These are phyloP conservation scores for Crucibulum laeve DNA, from an alignment of 768 basidiomycete genomes.

Conservation along the genomic window DNA sequence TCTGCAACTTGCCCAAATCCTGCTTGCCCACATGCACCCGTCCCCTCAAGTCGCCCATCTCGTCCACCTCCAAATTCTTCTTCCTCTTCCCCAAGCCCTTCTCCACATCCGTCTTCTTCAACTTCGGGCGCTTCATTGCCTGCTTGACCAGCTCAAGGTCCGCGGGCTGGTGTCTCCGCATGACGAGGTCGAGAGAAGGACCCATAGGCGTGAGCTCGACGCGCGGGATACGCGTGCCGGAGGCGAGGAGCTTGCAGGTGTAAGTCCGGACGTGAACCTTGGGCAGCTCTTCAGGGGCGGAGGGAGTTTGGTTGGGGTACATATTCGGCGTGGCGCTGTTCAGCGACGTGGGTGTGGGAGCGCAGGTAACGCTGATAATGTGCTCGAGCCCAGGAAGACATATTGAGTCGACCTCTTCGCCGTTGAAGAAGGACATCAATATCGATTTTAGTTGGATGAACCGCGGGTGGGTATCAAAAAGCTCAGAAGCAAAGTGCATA, in stretches of 20 bases:
- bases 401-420: conserved; percentile 78
- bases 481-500: conserved; percentile 92
- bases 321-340: conserved; percentile 33
- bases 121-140: conserved; percentile 79
- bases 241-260: conserved; percentile 65
- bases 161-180: conserved; percentile 72
- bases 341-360: conserved; percentile 55
- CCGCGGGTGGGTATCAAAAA: conserved; percentile 93
- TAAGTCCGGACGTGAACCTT: conserved; percentile 88
- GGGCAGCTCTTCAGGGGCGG: conserved; percentile 54
- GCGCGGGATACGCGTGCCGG: conserved; percentile 77
- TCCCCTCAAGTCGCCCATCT: conserved; percentile 95
- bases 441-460: conserved; percentile 90
- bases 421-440: conserved; percentile 88
- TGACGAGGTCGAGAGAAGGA: conserved; percentile 77
- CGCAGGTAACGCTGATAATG: conserved; percentile 78
- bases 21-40: conserved; percentile 87
- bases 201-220: conserved; percentile 88
- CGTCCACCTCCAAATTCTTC: conserved; percentile 95
- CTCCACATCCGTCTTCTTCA: conserved; percentile 86
- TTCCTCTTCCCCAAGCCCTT: conserved; percentile 86
- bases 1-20: conserved; percentile 82
- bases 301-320: conserved; percentile 15
- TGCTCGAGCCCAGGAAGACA: conserved; percentile 82
- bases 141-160: conserved; percentile 78